Evolutionary conservation across 202 grass and related monocot genomes (phyloP), one percentile per base, ranked within the genome.

Genomic region (Saccharum hybrid): DNA sequence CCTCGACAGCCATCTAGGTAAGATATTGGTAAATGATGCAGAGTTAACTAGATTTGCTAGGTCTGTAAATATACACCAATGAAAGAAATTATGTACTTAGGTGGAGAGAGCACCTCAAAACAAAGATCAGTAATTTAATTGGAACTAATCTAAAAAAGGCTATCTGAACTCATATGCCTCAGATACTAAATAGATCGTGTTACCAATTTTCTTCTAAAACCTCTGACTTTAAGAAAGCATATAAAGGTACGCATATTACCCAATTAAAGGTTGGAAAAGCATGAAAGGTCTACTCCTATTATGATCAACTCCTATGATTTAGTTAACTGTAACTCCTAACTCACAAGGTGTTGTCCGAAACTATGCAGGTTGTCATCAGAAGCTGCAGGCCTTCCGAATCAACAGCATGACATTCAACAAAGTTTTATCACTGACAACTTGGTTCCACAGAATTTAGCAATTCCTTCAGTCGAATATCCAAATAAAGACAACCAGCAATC

Each of bases 351-450:
- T 34, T 68, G 16, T 30, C 28, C 18, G 45, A 76, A 76, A 71
- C 16, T 67, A n/a, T 91, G 78, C 89, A 94, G 92, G 79, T 80
- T 91, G 67, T 91, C 92, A 81, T 69, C 87, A 83, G 92, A 94
- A 83, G 51, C 85, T 7, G 75, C 73, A 37, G 71, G 40, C 81
- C 38, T 81, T 74, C 60, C 82, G 12, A 85, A 54, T 75, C 89
- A 94, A 74, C 92, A 91, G 22, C 83, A 83, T 82, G 84, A 89
- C 16, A 66, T 80, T 36, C 87, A 87, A 40, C 88, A 85, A 71
- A 76, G 36, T 68, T 85, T 49, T 77, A 33, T 70, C 49, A 66
- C 85, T 10, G 79, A 94, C 9, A 94, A 82, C 78, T 78, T 75
- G 39, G 60, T 81, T 76, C 77, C 67, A 65, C 77, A 92, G 54